A percentile compares a stretch with the other conserved stretches of the same genome.
phyloP scores from a whole-genome alignment of 495 filamentous ascomycete species.

The Aspergillus coremiiformis region DNA sequence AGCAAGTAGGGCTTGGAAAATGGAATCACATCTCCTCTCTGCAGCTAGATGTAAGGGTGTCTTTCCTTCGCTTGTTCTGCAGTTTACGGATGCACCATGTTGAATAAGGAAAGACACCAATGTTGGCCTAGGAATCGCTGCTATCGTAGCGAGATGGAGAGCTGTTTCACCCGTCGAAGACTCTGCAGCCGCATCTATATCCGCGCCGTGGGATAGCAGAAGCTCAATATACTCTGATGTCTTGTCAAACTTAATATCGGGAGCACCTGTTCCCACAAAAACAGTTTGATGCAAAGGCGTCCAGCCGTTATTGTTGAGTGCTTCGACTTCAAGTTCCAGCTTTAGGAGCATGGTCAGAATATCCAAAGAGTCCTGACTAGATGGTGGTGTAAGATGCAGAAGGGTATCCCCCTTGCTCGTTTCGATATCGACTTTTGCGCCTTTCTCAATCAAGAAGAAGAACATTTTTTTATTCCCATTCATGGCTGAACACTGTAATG shows the following conservation, averaged over 20 bases:
- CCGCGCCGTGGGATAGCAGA: slow-evolving; percentile 19
- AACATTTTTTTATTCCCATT: slow-evolving; percentile 25
- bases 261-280: slow-evolving; percentile 10
- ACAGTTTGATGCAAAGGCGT: slow-evolving; percentile 27
- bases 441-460: slow-evolving; percentile 17
- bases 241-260: slow-evolving; percentile 14
- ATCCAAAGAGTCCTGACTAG: slow-evolving; percentile 19
- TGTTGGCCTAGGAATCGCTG: slow-evolving; percentile 13
- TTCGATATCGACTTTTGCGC: slow-evolving; percentile 22
- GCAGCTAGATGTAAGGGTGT: no score
- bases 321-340: slow-evolving; percentile 8
- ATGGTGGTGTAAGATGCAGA: slow-evolving; percentile 25
- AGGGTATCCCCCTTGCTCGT: slow-evolving; percentile 24
- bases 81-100: no score
- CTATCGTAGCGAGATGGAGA: slow-evolving; percentile 22
- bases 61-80: no score
- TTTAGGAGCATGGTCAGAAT: slow-evolving; percentile 22
- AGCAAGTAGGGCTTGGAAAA: no score
- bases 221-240: slow-evolving; percentile 20
- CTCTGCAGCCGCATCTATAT: slow-evolving; percentile 16
- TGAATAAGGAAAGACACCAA: no score
- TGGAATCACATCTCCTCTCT: no score
- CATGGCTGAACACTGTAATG: slow-evolving; percentile 29
- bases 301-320: slow-evolving; percentile 18
- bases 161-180: slow-evolving; percentile 18